A percentile compares a stretch with the other conserved stretches of the same genome.
Conservation (phyloP, 768 basidiomycete genomes). For the Pleurotus tuber-regium region DNA sequence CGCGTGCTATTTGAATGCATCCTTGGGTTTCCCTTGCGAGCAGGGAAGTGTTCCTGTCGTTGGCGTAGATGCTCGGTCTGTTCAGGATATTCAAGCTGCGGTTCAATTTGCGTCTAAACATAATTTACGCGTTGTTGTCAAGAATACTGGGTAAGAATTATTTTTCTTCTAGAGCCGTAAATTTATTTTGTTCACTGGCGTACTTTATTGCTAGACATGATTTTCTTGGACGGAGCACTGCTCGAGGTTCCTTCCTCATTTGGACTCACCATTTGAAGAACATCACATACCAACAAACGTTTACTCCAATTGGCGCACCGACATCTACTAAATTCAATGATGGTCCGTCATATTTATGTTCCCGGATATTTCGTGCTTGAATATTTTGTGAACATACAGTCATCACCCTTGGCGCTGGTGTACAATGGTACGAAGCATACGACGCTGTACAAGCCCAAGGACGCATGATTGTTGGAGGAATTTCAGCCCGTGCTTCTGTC, state of each 20-base stretch:
- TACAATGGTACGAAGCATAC: constrained; percentile 46
- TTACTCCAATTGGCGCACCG: constrained; percentile 31
- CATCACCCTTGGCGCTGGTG: constrained; percentile 37
- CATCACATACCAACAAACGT: constrained; percentile 26
- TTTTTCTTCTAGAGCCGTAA: not conserved
- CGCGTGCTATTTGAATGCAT: constrained; percentile 49
- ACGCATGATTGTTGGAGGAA: constrained; percentile 44
- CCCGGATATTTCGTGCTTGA: not conserved
- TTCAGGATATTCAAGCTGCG: constrained; percentile 35
- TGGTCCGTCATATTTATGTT: constrained; percentile 10
- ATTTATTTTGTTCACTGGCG: not conserved
- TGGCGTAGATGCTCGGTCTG: constrained; percentile 37
- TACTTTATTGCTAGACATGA: constrained; percentile 26
- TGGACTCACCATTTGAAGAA: constrained; percentile 42
- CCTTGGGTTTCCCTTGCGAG: constrained; percentile 34
- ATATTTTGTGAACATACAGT: constrained; percentile 13
- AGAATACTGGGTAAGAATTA: constrained; percentile 17
- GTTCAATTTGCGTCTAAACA: constrained; percentile 27
- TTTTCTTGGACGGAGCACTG: constrained; percentile 36
- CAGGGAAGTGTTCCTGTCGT: constrained; percentile 42
- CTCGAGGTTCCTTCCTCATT: constrained; percentile 33
- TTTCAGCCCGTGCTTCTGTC: constrained; percentile 35
- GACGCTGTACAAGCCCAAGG: constrained; percentile 33
- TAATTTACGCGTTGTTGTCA: constrained; percentile 27
- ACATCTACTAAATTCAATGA: constrained; percentile 15